Evolutionary conservation across 805 yeast genomes (phyloP).

Genomic region (Metschnikowia colocasiae): DNA sequence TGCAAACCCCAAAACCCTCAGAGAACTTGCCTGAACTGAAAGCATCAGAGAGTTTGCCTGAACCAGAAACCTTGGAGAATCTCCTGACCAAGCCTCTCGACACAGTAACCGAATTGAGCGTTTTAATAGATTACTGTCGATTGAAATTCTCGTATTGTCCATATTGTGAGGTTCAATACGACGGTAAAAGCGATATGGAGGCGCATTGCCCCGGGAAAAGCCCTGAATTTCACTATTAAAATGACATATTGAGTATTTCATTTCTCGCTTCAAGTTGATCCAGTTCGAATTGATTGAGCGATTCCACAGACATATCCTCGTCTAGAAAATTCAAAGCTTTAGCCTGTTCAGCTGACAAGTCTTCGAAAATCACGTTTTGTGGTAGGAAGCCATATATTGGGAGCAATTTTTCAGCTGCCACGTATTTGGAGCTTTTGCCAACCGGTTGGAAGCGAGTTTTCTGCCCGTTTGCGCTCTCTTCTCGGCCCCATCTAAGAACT

Average conservation of each 20-base stretch:
- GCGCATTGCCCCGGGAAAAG: slow-evolving; percentile 16
- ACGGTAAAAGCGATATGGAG: slow-evolving; percentile 8
- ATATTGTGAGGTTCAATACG: slow-evolving; percentile 14
- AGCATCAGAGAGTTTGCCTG: too few species aligned
- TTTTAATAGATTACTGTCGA: slow-evolving; percentile 10
- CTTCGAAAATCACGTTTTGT: slow-evolving; percentile 20
- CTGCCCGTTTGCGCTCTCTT: slow-evolving; percentile 12
- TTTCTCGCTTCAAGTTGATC: background rate
- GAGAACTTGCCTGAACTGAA: background rate
- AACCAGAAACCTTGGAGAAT: too few species aligned
- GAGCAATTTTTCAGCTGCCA: slow-evolving; percentile 20
- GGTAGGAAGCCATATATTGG: slow-evolving; percentile 18
- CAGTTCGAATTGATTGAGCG: slow-evolving; percentile 18
- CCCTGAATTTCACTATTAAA: slow-evolving; percentile 2
- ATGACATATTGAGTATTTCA: slow-evolving; percentile 1
- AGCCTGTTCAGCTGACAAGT: slow-evolving; percentile 11
- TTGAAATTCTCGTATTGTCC: slow-evolving; percentile 13
- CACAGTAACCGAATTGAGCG: background rate
- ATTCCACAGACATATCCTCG: slow-evolving; percentile 16
- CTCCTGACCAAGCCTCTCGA: background rate
- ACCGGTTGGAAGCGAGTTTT: slow-evolving; percentile 7
- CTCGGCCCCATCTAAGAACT: slow-evolving; percentile 31
- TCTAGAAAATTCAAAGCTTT: slow-evolving; percentile 14
- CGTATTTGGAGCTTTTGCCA: slow-evolving; percentile 12
- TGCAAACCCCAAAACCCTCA: background rate